A percentile compares a stretch with the other conserved stretches of the same genome.
Evolutionary conservation across 2,329 filamentous ascomycete genomes (phyloP).

Genomic region (Monilinia aucupariae): DNA sequence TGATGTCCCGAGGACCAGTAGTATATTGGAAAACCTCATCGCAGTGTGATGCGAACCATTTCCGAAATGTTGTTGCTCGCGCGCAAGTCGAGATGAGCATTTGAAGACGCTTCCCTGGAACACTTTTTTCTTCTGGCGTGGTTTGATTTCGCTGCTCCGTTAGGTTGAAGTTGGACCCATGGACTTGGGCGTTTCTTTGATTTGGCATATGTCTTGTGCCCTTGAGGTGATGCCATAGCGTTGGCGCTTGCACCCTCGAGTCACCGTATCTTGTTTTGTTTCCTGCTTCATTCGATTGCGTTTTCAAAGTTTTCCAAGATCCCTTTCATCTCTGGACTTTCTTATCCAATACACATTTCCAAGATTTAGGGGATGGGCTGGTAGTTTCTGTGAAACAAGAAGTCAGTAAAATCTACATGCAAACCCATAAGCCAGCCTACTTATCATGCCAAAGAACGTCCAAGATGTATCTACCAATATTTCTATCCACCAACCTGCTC

Average conservation of each 20-base stretch:
- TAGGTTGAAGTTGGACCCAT: background rate
- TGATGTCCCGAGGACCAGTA: background rate
- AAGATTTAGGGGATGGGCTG: background rate
- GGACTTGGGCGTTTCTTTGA: background rate
- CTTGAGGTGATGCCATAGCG: background rate
- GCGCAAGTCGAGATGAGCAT: background rate
- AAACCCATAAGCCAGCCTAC: background rate
- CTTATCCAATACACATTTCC: background rate
- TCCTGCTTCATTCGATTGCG: background rate
- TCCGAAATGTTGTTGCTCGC: background rate
- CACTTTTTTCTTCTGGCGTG: background rate
- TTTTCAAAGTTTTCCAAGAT: background rate
- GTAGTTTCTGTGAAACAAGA: background rate
- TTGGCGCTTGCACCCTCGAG: background rate
- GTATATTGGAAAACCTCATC: background rate
- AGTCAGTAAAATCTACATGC: background rate
- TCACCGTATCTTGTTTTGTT: background rate
- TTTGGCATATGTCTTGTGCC: background rate
- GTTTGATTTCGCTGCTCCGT: background rate
- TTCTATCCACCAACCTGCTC: background rate
- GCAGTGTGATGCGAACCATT: background rate
- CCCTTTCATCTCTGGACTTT: background rate
- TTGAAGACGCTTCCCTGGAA: background rate
- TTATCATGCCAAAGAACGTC: background rate
- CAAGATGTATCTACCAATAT: background rate